Evolutionary conservation across 495 filamentous ascomycete genomes (phyloP), one percentile per base, ranked within the genome.

Genomic region (Lasiosphaeris hirsuta): DNA sequence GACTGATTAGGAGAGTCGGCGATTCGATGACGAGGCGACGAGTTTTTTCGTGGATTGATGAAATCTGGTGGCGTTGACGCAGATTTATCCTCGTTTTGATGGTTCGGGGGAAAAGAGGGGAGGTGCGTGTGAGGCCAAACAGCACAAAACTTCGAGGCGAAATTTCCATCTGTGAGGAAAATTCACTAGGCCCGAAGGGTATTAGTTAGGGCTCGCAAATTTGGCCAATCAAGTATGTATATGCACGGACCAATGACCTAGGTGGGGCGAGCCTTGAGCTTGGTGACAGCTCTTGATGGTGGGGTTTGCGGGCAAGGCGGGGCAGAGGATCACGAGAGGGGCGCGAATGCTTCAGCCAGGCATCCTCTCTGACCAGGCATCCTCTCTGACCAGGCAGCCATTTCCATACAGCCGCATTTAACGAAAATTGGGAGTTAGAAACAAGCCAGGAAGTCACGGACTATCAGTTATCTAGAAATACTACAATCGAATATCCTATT

Each of bases 41-140:
- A 77, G 76, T 70, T 56, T 38, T 67, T 63, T 62, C 60, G 69
- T 72, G 74, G 69, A 62, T 72, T 76, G 72, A 69, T 69, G 68
- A 75, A 75, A 72, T 71, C 68, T 68, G 68, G 60, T 63, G 60
- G 56, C 38, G 48, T 67, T 65, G 67, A 63, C 66, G 67, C 75
- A 77, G 75, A 77, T 71, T 75, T 68, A 65, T 65, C 72, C 72
- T 78, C 72, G 75, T 49, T 38, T 69, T 59, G 70, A 62, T 64
- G 69, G 60, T 67, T 59, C 57, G 63, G 62, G 52, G 38, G 54
- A 47, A 47, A 63, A 55, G 68, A 67, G 59, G 68, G 64, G 65
- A 66, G 62, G 59, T 68, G 60, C 58, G 64, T 56, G 60, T 50
- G 60, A 62, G 63, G 65, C 60, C 62, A 58, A 60, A 61, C 66